Conservation (phyloP, 345 rosid species). For the Sisymbrium altissimum region DNA sequence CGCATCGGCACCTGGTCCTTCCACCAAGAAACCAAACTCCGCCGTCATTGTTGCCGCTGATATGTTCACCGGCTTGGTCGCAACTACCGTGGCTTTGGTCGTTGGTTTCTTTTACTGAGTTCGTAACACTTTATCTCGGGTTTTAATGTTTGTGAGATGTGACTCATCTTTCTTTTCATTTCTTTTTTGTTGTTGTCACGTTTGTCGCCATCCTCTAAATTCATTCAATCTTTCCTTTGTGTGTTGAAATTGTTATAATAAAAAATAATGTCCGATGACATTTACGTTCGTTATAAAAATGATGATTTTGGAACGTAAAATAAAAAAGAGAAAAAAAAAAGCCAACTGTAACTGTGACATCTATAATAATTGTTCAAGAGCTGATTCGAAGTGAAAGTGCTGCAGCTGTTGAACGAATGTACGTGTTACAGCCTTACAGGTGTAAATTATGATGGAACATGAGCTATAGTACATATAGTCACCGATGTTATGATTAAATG, state of each 20-base stretch:
- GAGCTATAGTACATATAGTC: neutral
- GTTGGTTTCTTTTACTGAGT: constrained; percentile 19
- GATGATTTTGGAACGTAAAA: too few relatives aligned
- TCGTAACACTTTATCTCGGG: neutral
- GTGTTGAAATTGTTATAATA: neutral
- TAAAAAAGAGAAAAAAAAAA: too few relatives aligned
- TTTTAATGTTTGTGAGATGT: neutral
- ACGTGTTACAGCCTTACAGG: neutral
- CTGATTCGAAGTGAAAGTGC: neutral
- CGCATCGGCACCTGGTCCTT: constrained; percentile 14
- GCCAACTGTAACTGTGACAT: neutral
- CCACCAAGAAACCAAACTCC: neutral
- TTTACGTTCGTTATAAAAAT: too few relatives aligned
- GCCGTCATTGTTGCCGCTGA: neutral
- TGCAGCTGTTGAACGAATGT: neutral
- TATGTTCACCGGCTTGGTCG: constrained; percentile 13
- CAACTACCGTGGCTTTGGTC: constrained; percentile 9
- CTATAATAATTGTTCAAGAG: neutral
- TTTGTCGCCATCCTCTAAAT: neutral
- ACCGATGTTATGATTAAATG: neutral
- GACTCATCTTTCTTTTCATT: neutral
- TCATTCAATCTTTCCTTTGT: neutral
- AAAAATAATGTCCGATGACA: neutral
- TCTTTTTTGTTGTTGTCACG: neutral
- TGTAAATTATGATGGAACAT: too few relatives aligned